Conservation (phyloP, 768 basidiomycete species). For the Lentinula guzmanii region DNA sequence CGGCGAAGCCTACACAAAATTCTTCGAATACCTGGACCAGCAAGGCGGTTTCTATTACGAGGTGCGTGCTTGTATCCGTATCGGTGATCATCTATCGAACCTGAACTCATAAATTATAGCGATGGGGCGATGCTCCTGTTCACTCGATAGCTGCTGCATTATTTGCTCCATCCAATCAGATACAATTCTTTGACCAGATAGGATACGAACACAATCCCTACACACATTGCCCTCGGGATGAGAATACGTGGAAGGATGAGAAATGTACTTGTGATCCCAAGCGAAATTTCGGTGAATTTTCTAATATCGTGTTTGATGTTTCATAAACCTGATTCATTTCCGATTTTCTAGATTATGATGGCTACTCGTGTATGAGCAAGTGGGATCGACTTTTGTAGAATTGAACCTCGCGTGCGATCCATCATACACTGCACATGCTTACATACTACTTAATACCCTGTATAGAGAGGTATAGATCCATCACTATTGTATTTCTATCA, state of each 20-base stretch:
- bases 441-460: background rate
- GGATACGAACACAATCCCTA: slow-evolving; percentile 54
- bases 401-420: too few relatives aligned
- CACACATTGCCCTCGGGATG: slow-evolving; percentile 40
- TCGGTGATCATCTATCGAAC: slow-evolving; percentile 42
- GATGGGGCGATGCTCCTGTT: slow-evolving; percentile 60
- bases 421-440: background rate
- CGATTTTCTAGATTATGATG: slow-evolving; percentile 40
- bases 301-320: background rate
- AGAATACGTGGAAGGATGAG: slow-evolving; percentile 29
- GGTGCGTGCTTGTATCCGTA: slow-evolving; percentile 31
- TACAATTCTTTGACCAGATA: slow-evolving; percentile 75
- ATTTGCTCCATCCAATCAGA: slow-evolving; percentile 49
- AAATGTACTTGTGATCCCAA: slow-evolving; percentile 44
- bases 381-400: slow-evolving; percentile 32
- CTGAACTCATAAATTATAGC: slow-evolving; percentile 23
- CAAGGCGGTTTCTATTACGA: slow-evolving; percentile 67
- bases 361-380: slow-evolving; percentile 50
- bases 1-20: slow-evolving; percentile 56
- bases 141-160: slow-evolving; percentile 64
- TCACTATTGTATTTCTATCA: background rate
- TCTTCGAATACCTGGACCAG: slow-evolving; percentile 57
- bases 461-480: background rate
- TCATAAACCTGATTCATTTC: background rate
- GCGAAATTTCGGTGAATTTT: slow-evolving; percentile 50